Evolutionary conservation across 345 rosid species (phyloP).

Genomic region (Salix exigua): DNA sequence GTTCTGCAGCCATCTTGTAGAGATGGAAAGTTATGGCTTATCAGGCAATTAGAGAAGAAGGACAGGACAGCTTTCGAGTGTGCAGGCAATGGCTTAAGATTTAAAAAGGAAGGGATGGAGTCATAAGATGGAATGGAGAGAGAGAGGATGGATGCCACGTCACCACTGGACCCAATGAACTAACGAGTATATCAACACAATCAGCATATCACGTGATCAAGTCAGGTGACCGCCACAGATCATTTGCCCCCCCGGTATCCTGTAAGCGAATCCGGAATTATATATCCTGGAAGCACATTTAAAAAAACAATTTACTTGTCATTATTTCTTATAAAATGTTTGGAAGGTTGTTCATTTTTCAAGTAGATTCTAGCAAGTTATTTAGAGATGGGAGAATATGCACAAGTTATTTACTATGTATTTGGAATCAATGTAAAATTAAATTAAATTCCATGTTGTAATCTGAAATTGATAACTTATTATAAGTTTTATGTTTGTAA

Average conservation of each 20-base stretch:
- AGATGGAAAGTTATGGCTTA: constrained; percentile 1
- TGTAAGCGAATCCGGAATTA: no score
- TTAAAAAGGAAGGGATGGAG: background rate
- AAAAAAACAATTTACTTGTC: no score
- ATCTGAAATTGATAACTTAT: no score
- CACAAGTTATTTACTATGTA: no score
- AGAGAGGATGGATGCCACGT: constrained; percentile 22
- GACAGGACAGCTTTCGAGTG: background rate
- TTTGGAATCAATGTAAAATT: no score
- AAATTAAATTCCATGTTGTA: no score
- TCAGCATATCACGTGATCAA: background rate
- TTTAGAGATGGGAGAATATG: background rate
- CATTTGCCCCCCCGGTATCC: background rate
- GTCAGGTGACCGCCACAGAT: background rate
- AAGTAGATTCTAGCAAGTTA: background rate
- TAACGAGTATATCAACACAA: background rate
- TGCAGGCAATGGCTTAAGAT: constrained; percentile 1
- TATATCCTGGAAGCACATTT: no score
- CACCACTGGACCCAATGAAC: background rate
- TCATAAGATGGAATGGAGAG: background rate
- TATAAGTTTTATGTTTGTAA: no score
- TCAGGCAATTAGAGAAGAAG: background rate
- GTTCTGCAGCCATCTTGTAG: constrained; percentile 34
- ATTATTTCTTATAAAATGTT: no score
- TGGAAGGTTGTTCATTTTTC: background rate